Evolutionary conservation across 805 yeast species (phyloP).

Genomic region (Candida caryicola): DNA sequence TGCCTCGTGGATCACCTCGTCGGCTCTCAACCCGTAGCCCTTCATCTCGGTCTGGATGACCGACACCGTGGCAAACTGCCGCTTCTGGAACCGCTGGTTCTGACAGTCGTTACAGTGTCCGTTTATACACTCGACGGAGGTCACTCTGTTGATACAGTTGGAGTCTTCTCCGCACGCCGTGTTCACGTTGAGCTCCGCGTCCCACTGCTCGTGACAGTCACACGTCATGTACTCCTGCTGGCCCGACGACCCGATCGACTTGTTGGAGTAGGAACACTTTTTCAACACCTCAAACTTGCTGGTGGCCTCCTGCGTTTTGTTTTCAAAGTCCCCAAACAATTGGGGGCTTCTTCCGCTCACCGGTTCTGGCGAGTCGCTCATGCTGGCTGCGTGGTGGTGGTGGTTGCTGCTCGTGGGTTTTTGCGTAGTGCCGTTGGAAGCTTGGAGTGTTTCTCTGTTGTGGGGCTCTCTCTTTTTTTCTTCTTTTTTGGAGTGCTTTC

Average conservation of each 20-base stretch:
- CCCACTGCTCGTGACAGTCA: conserved; percentile 68
- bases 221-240: conserved; percentile 87
- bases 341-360: neutral
- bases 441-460: no score
- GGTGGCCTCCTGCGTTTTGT: conserved; percentile 69
- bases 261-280: conserved; percentile 61
- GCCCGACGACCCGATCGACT: conserved; percentile 64
- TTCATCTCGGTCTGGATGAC: conserved; percentile 80
- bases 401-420: no score
- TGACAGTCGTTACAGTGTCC: conserved; percentile 65
- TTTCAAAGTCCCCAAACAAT: conserved; percentile 39
- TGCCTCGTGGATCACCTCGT: conserved; percentile 51
- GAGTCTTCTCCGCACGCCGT: conserved; percentile 81
- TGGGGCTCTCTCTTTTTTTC: no score
- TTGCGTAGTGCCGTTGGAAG: no score
- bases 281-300: conserved; percentile 52
- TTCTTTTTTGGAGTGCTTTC: no score
- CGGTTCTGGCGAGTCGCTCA: neutral
- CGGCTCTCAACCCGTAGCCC: conserved; percentile 88
- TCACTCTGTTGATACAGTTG: conserved; percentile 87
- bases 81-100: conserved; percentile 84
- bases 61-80: conserved; percentile 70
- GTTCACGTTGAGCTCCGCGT: conserved; percentile 33
- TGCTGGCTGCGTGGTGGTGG: neutral
- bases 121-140: conserved; percentile 86